phyloP scores from a whole-genome alignment of 768 basidiomycete species.

The Suillus cothurnatus region DNA sequence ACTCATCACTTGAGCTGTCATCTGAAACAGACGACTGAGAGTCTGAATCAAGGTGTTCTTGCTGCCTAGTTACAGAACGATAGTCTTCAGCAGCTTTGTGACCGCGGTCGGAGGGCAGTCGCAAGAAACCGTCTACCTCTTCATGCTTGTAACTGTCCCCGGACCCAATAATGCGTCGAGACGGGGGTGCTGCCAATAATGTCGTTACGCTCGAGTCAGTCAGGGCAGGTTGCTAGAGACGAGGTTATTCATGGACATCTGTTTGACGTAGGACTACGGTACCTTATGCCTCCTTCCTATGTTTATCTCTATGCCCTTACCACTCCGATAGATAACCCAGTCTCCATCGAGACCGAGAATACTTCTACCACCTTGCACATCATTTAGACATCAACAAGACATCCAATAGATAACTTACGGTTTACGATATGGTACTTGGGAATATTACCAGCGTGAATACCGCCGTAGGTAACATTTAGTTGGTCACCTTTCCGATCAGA shows the following conservation, averaged over 20 bases:
- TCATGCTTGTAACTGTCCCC: slow-evolving; percentile 48
- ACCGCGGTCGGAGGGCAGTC: slow-evolving; percentile 47
- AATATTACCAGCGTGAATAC: slow-evolving; percentile 59
- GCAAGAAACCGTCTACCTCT: slow-evolving; percentile 70
- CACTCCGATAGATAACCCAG: slow-evolving; percentile 49
- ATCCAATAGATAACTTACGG: slow-evolving; percentile 44
- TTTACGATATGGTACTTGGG: slow-evolving; percentile 64
- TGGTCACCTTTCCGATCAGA: slow-evolving; percentile 69
- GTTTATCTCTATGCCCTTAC: slow-evolving; percentile 65
- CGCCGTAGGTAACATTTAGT: slow-evolving; percentile 69
- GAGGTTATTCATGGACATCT: slow-evolving; percentile 9
- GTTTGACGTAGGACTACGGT: slow-evolving; percentile 14
- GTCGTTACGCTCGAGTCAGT: slow-evolving; percentile 59
- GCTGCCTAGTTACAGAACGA: slow-evolving; percentile 47
- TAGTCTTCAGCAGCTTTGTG: slow-evolving; percentile 44
- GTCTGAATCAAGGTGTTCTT: slow-evolving; percentile 37
- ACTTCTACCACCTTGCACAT: slow-evolving; percentile 46
- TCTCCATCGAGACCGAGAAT: slow-evolving; percentile 62
- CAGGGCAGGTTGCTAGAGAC: slow-evolving; percentile 47
- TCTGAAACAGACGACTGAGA: slow-evolving; percentile 34
- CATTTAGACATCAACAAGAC: slow-evolving; percentile 47
- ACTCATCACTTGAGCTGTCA: slow-evolving; percentile 39
- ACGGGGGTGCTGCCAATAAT: slow-evolving; percentile 54
- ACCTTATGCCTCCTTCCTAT: slow-evolving; percentile 47
- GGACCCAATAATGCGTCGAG: slow-evolving; percentile 46